A percentile compares a stretch with the other conserved stretches of the same genome.
Conservation (phyloP, 108 stramenopile species). For the Skeletonema potamos region DNA sequence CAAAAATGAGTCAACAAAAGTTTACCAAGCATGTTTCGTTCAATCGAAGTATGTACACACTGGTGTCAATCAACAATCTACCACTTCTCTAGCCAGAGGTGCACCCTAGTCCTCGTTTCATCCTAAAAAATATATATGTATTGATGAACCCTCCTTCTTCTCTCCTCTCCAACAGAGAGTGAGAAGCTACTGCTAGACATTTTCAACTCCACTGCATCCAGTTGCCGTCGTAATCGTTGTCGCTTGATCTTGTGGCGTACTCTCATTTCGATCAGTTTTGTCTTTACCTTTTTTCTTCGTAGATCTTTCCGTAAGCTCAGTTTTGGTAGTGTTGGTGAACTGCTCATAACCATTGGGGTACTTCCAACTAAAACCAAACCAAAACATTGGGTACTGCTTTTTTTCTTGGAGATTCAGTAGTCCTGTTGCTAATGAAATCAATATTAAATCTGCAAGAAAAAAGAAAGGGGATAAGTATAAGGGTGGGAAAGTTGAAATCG, state of each 20-base stretch:
- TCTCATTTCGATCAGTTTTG: too few relatives aligned
- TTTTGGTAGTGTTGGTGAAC: background rate
- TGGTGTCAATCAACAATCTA: too few relatives aligned
- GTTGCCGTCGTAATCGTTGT: background rate
- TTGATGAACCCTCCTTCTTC: too few relatives aligned
- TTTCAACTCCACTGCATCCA: background rate
- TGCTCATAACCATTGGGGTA: background rate
- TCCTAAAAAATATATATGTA: too few relatives aligned
- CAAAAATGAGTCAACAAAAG: too few relatives aligned
- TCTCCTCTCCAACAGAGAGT: too few relatives aligned
- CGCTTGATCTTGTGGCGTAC: background rate
- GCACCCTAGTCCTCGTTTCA: too few relatives aligned
- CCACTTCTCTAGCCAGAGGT: too few relatives aligned
- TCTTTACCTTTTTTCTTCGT: background rate
- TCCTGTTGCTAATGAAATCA: background rate
- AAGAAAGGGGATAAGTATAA: too few relatives aligned
- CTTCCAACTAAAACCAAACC: constrained; percentile 12
- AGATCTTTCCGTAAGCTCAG: background rate
- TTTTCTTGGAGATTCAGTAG: constrained; percentile 7
- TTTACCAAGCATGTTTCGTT: too few relatives aligned
- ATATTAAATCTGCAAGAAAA: constrained; percentile 1
- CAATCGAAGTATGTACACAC: too few relatives aligned
- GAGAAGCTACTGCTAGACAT: background rate
- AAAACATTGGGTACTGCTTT: constrained; percentile 18
- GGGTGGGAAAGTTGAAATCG: too few relatives aligned